Percentiles rank a stretch among this genome's conserved stretches.
These are phyloP conservation scores for Saururus chinensis DNA, from an alignment of 164 flowering plant species.

Conservation along the genomic window DNA sequence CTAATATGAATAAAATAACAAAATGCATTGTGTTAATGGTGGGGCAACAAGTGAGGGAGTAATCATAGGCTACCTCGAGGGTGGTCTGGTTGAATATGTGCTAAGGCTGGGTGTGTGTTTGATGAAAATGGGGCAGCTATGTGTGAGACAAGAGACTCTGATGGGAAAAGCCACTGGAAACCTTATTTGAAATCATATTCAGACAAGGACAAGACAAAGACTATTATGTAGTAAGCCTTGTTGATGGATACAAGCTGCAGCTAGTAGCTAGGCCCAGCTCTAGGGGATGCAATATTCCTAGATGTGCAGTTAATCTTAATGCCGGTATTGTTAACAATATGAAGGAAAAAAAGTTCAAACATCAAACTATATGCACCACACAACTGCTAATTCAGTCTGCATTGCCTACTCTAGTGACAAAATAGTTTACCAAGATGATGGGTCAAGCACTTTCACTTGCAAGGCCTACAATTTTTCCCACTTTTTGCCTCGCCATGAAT, in stretches of 20 bases:
- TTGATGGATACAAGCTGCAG: slow-evolving; percentile 81
- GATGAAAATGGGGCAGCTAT: slow-evolving; percentile 42
- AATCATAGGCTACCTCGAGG: slow-evolving; percentile 33
- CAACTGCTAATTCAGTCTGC: too few relatives aligned
- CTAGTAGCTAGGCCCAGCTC: slow-evolving; percentile 20
- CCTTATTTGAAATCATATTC: slow-evolving; percentile 73
- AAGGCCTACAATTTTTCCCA: slow-evolving; percentile 46
- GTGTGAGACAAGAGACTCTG: slow-evolving; percentile 74
- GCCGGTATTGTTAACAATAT: too few relatives aligned
- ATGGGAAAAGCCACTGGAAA: slow-evolving; percentile 58
- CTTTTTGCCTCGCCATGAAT: slow-evolving; percentile 49
- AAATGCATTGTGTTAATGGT: too few relatives aligned
- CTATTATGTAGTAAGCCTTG: slow-evolving; percentile 79
- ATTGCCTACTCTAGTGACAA: too few relatives aligned
- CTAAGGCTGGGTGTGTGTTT: slow-evolving; percentile 63
- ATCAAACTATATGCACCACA: too few relatives aligned
- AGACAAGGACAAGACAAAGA: slow-evolving; percentile 36
- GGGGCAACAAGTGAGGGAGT: too few relatives aligned
- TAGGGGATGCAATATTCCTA: slow-evolving; percentile 1
- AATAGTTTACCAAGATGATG: slow-evolving; percentile 77
- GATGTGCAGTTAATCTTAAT: slow-evolving; percentile 15
- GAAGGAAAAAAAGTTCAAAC: too few relatives aligned
- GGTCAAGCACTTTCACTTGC: slow-evolving; percentile 83
- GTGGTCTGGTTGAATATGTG: slow-evolving; percentile 90
- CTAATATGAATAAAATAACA: too few relatives aligned